These are phyloP conservation scores for Debaryomycetaceae sp. DNA, from an alignment of 1,139 yeast genomes.

Conservation along the genomic window DNA sequence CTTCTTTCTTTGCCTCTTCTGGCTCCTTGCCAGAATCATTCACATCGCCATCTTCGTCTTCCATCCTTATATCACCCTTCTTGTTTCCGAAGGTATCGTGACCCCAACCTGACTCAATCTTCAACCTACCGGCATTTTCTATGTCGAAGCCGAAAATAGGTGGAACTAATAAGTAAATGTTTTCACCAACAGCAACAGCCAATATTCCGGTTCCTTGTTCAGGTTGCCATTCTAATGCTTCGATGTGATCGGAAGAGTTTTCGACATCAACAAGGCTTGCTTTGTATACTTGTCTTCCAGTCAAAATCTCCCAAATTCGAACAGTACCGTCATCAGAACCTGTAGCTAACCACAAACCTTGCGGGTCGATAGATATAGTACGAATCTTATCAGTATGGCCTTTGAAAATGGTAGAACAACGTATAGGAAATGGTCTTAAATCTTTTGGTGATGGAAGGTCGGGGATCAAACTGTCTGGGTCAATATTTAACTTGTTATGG, in stretches of 20 bases:
- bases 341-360: constrained; percentile 93
- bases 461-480: constrained; percentile 94
- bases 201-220: constrained; percentile 66
- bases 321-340: constrained; percentile 97
- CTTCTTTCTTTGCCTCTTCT: constrained; percentile 46
- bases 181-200: constrained; percentile 83
- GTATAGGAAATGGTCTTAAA: constrained; percentile 96
- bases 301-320: constrained; percentile 92
- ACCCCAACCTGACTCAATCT: constrained; percentile 91
- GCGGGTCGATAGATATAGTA: constrained; percentile 78
- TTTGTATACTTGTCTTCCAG: constrained; percentile 89
- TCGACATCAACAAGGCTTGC: constrained; percentile 51
- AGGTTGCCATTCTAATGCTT: constrained; percentile 90
- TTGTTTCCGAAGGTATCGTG: constrained; percentile 71
- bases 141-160: constrained; percentile 86
- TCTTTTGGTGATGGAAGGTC: constrained; percentile 97
- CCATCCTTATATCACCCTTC: constrained; percentile 42
- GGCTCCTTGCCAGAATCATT: constrained; percentile 29
- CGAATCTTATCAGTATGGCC: constrained; percentile 88
- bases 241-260: constrained; percentile 72
- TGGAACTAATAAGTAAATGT: constrained; percentile 75
- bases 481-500: constrained; percentile 85
- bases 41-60: constrained; percentile 34
- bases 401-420: constrained; percentile 74
- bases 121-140: constrained; percentile 76